A percentile compares a stretch with the other conserved stretches of the same genome.
Evolutionary conservation across 2,329 filamentous ascomycete genomes (phyloP).

Genomic region (Arthrobotrys entomopaga): DNA sequence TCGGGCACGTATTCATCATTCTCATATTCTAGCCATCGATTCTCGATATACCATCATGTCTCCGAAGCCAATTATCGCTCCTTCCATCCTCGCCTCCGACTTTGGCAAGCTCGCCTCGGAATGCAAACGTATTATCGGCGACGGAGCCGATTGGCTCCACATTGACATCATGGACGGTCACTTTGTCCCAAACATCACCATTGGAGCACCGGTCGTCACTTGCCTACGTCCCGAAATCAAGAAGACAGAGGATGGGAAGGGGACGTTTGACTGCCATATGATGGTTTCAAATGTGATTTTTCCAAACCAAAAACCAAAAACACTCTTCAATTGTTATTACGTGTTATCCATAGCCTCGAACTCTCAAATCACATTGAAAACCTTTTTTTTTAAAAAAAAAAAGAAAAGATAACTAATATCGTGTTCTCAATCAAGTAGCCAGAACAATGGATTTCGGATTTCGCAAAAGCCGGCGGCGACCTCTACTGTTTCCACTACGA

Average conservation of each 20-base stretch:
- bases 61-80: constrained; percentile 91
- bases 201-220: constrained; percentile 92
- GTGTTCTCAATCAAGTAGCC: constrained; percentile 68
- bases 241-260: constrained; percentile 75
- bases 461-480: constrained; percentile 92
- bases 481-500: constrained; percentile 99
- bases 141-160: constrained; percentile 92
- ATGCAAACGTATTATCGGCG: constrained; percentile 84
- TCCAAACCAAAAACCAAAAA: neutral
- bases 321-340: too few relatives aligned
- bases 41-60: constrained; percentile 71
- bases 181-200: constrained; percentile 98
- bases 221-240: constrained; percentile 90
- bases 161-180: constrained; percentile 98
- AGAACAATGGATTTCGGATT: constrained; percentile 97
- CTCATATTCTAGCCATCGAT: neutral
- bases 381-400: too few relatives aligned
- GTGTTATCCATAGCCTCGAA: too few relatives aligned
- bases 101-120: constrained; percentile 88
- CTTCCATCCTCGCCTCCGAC: constrained; percentile 97
- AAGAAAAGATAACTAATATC: constrained; percentile 1
- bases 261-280: constrained; percentile 99
- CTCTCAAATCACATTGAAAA: too few relatives aligned
- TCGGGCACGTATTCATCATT: neutral
- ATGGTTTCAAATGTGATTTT: constrained; percentile 76